These are phyloP conservation scores for Colletotrichum phormii DNA, from an alignment of 2,329 filamentous ascomycete species.

Conservation along the genomic window DNA sequence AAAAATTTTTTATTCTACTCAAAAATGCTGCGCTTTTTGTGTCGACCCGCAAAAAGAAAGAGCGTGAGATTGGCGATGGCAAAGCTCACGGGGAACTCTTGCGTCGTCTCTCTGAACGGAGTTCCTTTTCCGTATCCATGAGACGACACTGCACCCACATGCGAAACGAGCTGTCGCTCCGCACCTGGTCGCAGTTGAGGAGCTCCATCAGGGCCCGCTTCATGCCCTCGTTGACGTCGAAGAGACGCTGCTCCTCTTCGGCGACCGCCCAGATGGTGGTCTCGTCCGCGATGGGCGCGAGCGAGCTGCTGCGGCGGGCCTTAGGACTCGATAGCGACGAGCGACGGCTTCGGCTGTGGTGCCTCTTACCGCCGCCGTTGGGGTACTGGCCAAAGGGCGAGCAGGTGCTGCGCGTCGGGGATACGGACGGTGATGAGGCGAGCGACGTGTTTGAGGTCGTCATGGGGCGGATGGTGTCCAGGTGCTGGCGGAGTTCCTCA, in stretches of 20 bases:
- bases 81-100: slow-evolving; percentile 33
- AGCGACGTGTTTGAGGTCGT: slow-evolving; percentile 47
- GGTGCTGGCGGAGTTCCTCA: slow-evolving; percentile 62
- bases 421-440: slow-evolving; percentile 66
- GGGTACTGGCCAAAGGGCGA: slow-evolving; percentile 38
- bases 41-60: not conserved
- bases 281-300: slow-evolving; percentile 58
- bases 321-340: slow-evolving; percentile 40
- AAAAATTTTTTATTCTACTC: too few relatives aligned
- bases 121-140: slow-evolving; percentile 70
- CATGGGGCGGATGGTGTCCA: slow-evolving; percentile 62
- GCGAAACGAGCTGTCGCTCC: slow-evolving; percentile 62
- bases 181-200: slow-evolving; percentile 69
- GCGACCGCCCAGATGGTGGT: slow-evolving; percentile 61
- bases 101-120: slow-evolving; percentile 63
- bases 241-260: slow-evolving; percentile 64
- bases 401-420: slow-evolving; percentile 69
- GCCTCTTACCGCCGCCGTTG: slow-evolving; percentile 48
- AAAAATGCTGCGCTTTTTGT: not conserved
- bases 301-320: slow-evolving; percentile 37
- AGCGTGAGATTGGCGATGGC: not conserved
- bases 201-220: slow-evolving; percentile 71
- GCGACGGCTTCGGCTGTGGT: slow-evolving; percentile 59
- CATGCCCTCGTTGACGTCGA: slow-evolving; percentile 69
- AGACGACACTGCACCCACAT: slow-evolving; percentile 70